A percentile compares a stretch with the other conserved stretches of the same genome.
These are phyloP conservation scores for Acanthamoeba castellanii DNA, from an alignment of 208 protist genomes.

Conservation along the genomic window DNA sequence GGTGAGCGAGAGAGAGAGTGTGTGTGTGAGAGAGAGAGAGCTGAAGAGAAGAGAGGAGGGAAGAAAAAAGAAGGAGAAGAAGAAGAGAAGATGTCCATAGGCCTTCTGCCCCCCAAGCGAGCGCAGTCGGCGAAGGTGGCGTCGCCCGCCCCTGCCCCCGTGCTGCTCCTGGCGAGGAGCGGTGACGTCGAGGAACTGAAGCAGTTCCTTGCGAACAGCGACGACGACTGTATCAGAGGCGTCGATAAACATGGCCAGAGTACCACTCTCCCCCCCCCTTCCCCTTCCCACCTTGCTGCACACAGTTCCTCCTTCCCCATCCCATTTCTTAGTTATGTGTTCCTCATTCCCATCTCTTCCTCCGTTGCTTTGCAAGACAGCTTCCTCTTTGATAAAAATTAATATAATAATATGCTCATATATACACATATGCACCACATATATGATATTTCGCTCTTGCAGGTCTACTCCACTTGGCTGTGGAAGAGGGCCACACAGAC, in stretches of 20 bases:
- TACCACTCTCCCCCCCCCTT: neutral
- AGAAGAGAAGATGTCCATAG: neutral
- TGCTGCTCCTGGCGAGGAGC: neutral
- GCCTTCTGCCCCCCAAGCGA: too few relatives aligned
- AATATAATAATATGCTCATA: too few relatives aligned
- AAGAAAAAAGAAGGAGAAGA: neutral
- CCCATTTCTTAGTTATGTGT: too few relatives aligned
- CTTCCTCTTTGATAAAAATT: too few relatives aligned
- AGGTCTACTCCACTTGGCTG: conserved; percentile 14
- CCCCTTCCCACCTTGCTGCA: neutral
- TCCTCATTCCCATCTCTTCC: neutral
- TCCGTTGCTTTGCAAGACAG: too few relatives aligned
- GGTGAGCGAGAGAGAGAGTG: too few relatives aligned
- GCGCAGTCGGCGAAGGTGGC: neutral
- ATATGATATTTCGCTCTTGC: too few relatives aligned
- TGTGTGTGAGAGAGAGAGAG: too few relatives aligned
- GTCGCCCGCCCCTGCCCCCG: neutral
- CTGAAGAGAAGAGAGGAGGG: neutral
- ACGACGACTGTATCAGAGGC: neutral
- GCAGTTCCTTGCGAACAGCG: neutral
- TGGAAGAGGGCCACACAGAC: conserved; percentile 36
- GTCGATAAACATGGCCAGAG: conserved; percentile 9
- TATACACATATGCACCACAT: too few relatives aligned
- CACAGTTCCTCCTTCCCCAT: too few relatives aligned
- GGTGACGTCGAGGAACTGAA: conserved; percentile 2